Base-by-base conservation (phyloP, 1,139 yeast genomes). In the Chernovozyma sophiae-reginae region DNA sequence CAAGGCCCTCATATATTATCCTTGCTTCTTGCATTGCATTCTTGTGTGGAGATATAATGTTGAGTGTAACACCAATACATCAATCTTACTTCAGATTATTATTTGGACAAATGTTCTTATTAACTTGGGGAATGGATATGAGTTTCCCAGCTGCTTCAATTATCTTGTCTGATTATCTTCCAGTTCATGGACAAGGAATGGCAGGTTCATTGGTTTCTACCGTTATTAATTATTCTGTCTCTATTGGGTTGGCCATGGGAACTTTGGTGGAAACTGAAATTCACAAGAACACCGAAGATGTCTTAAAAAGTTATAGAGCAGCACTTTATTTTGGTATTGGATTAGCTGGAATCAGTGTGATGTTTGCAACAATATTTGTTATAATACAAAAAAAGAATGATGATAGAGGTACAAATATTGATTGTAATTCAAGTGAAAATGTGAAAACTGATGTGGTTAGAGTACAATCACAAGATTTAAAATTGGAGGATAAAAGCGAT, bases 81-180 rank as follows among this genome's bases (percentile, higher is more conserved):
- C 76, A 76, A 46, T 57, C 69, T 0, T 76, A 62, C 44, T 77
- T 65, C 58, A 55, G 61, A 19, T 58, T 74, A 43, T 47, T 70
- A 2, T 55, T 77, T 43, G 77, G 77, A 4, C 73, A 65, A 36
- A 66, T 71, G 69, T 55, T 74, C 30, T 56, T 76, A 7, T 50
- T 76, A 14, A 64, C 75, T 18, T 74, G 79, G 69, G 81, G 79
- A 1, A 74, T 77, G 80, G 81, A 77, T 48, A 54, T 74, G 46
- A 72, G 79, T 25, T 77, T 76, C 48, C 81, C 81, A 2, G 74
- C 81, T 2, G 73, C 80, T 0, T 66, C 81, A 1, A 62, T 77
- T 25, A 65, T 76, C 5, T 51, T 76, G 30, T 72, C 79, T 10
- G 78, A 77, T 43, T 62, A 54, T 31, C 52, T 77, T 30, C 81